phyloP scores from a whole-genome alignment of 75 land plant species.

The Adiantum capillusveneris region DNA sequence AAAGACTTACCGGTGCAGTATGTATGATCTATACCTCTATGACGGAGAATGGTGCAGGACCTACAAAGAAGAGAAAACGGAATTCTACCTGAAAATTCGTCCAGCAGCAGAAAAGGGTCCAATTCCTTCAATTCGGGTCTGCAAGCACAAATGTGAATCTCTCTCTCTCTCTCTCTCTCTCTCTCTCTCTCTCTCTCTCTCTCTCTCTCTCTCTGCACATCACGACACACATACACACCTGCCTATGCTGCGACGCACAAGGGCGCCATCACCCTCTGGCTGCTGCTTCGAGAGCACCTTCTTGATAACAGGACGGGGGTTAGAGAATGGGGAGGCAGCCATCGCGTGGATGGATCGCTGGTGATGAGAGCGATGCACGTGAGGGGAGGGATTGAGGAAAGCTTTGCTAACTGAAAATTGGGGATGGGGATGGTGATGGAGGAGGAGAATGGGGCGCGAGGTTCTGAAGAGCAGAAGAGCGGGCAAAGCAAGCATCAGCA shows the following conservation, averaged over 20 bases:
- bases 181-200: no score
- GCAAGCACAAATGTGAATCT: no score
- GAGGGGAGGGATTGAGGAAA: background rate
- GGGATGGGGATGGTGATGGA: background rate
- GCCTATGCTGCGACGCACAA: slow-evolving; percentile 85
- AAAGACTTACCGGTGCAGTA: no score
- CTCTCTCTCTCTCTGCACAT: no score
- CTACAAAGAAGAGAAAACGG: background rate
- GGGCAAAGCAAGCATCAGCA: no score
- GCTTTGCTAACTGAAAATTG: background rate
- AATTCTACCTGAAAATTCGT: slow-evolving; percentile 71
- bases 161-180: no score
- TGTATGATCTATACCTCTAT: no score
- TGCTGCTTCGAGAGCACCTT: slow-evolving; percentile 54
- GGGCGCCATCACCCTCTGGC: slow-evolving; percentile 70
- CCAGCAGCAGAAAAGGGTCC: slow-evolving; percentile 81
- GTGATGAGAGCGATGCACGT: background rate
- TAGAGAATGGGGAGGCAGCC: slow-evolving; percentile 17
- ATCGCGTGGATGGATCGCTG: background rate
- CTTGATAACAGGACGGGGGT: slow-evolving; percentile 47
- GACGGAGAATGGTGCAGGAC: no score
- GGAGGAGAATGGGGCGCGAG: background rate
- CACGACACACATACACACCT: slow-evolving; percentile 24
- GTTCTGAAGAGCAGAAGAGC: no score
- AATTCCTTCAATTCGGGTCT: slow-evolving; percentile 67